Conservation (phyloP, 768 basidiomycete genomes). For the Lactarius quietus region DNA sequence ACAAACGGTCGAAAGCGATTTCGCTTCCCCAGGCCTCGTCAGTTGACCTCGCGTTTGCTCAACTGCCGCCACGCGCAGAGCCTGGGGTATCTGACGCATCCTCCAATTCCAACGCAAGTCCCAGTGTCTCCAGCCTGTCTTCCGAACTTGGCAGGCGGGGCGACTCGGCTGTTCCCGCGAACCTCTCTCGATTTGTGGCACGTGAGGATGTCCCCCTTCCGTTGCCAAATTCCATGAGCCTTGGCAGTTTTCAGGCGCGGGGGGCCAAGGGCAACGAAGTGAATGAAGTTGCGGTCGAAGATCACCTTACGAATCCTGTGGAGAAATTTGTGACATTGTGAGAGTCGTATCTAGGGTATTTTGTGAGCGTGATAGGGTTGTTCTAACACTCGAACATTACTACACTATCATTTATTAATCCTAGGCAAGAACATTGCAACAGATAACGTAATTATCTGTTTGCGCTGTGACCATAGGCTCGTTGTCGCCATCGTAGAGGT, state of each 20-base stretch:
- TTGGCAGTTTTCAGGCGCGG: not conserved
- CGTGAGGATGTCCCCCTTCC: not conserved
- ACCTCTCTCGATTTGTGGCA: too few relatives aligned
- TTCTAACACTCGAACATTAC: too few relatives aligned
- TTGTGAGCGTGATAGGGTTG: too few relatives aligned
- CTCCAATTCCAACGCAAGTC: not conserved
- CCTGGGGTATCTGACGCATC: not conserved
- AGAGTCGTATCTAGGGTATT: too few relatives aligned
- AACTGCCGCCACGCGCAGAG: conserved; percentile 7
- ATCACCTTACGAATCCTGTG: not conserved
- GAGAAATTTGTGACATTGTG: not conserved
- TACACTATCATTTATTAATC: not conserved
- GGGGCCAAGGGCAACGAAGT: not conserved
- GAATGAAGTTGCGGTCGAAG: not conserved
- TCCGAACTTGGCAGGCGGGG: too few relatives aligned
- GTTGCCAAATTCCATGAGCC: not conserved
- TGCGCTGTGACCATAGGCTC: too few relatives aligned
- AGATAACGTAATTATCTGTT: not conserved
- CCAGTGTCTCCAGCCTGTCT: too few relatives aligned
- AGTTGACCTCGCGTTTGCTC: conserved; percentile 12
- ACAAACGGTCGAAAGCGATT: too few relatives aligned
- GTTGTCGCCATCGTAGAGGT: too few relatives aligned
- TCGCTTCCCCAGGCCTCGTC: too few relatives aligned
- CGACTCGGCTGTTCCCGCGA: too few relatives aligned
- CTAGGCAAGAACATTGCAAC: not conserved